Base-by-base conservation (phyloP, 2,329 filamentous ascomycete species). In the Sordariomycetes sp. region DNA sequence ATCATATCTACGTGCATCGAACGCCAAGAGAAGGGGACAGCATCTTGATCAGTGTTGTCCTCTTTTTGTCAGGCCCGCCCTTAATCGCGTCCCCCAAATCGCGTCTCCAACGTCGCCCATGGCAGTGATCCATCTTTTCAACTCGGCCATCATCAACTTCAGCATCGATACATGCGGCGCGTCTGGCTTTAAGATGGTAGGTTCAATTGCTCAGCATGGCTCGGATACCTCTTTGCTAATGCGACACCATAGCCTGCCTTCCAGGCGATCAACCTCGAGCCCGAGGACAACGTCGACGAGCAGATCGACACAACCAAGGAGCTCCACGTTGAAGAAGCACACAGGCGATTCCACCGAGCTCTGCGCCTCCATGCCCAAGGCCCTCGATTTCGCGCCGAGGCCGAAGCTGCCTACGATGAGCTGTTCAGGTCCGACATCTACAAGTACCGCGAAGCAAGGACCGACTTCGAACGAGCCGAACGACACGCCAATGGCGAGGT, bases 261-360 rank as follows among this genome's bases (percentile, higher is more conserved):
- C 63, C 78, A 82, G 49, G 86, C 90, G 34, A 79, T 95, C 58
- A 98, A 98, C 55, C 76, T 96, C 60, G 88, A 95, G 59, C 83
- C 86, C 8, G 92, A 95, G 61, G 86, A 93, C 51, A 85, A 86
- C 38, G 68, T 82, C 43, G 87, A 94, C 53, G 86, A 94, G 48
- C 88, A 95, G 59, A 68, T 94, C 50, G 92, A 98, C 55, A 87
- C 92, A 49, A 94, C 88, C 21, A 92, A 90, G 55, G 90, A 96
- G 58, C 79, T 98, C 34, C 88, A 94, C 50, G 90, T 96, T 50
- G 92, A 98, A 50, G 92, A 98, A 62, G 88, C 92, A 31, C 67
- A 98, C 41, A 96, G 95, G 61, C 75, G 90, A 23, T 98, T 95
- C 54, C 88, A 96, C 52, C 81, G 72, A 46, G 92, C 92, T 30